Evolutionary conservation across 495 filamentous ascomycete species (phyloP).

Genomic region (Xylaria nigripes): DNA sequence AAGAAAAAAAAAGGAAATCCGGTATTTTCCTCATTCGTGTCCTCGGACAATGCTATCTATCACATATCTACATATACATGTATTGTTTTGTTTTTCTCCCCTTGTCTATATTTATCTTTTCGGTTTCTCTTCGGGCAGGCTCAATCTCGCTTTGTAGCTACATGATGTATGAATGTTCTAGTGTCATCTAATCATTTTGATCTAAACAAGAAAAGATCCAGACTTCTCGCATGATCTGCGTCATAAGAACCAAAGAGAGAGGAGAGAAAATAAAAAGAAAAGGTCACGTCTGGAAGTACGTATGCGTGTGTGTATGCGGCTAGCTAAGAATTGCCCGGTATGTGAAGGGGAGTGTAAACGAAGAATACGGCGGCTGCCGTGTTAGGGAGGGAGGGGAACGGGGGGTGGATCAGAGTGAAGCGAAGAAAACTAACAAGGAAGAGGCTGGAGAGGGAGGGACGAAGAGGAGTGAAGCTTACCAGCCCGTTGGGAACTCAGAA

Average conservation of each 20-base stretch:
- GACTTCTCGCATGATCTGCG: not conserved
- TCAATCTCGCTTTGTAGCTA: too few relatives aligned
- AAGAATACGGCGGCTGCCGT: not conserved
- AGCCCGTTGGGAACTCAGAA: not conserved
- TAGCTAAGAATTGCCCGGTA: not conserved
- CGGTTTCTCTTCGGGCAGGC: too few relatives aligned
- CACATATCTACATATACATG: too few relatives aligned
- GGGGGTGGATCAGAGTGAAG: not conserved
- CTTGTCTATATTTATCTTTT: too few relatives aligned
- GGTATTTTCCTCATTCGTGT: too few relatives aligned
- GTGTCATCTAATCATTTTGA: too few relatives aligned
- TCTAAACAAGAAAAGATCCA: not conserved
- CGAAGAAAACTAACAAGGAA: too few relatives aligned
- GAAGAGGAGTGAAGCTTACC: conserved; percentile 1
- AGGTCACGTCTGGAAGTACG: not conserved
- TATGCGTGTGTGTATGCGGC: not conserved
- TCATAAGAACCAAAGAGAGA: not conserved
- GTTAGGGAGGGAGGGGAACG: not conserved
- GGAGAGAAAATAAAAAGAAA: not conserved
- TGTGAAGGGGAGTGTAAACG: not conserved
- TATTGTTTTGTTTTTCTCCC: too few relatives aligned
- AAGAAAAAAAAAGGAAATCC: too few relatives aligned
- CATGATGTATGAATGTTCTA: too few relatives aligned
- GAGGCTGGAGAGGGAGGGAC: not conserved
- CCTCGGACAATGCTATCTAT: too few relatives aligned